These are phyloP conservation scores for Eucalyptus sp. DNA, from an alignment of 345 rosid genomes.

Conservation along the genomic window DNA sequence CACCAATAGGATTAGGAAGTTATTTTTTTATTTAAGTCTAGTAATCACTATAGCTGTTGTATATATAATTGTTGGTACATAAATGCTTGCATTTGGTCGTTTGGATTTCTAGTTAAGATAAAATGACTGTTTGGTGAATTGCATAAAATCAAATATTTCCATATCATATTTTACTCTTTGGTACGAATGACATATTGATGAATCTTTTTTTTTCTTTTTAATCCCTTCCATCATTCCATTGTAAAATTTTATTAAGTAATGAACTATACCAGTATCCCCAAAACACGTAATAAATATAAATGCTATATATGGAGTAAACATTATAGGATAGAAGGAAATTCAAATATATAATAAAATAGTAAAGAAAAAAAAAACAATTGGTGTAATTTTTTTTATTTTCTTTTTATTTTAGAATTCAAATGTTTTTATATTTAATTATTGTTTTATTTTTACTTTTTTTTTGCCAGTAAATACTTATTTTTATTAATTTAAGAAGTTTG, in stretches of 20 bases:
- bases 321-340: background rate
- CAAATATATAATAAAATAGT: background rate
- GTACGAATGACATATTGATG: rapidly evolving
- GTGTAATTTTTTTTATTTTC: background rate
- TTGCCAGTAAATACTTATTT: too few relatives aligned
- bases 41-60: background rate
- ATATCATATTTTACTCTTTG: too few relatives aligned
- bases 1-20: background rate
- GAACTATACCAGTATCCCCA: rapidly evolving
- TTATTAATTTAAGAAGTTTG: too few relatives aligned
- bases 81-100: rapidly evolving
- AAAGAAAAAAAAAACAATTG: background rate
- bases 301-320: background rate
- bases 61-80: background rate
- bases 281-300: too few relatives aligned
- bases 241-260: too few relatives aligned
- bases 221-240: background rate
- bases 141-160: background rate
- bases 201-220: background rate
- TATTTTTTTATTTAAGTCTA: background rate
- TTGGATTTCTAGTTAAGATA: background rate
- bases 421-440: background rate
- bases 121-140: rapidly evolving
- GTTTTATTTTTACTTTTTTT: rapidly evolving
- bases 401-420: background rate